Conservation (phyloP, 73 alveolate species). For the Halteria grandinella region DNA sequence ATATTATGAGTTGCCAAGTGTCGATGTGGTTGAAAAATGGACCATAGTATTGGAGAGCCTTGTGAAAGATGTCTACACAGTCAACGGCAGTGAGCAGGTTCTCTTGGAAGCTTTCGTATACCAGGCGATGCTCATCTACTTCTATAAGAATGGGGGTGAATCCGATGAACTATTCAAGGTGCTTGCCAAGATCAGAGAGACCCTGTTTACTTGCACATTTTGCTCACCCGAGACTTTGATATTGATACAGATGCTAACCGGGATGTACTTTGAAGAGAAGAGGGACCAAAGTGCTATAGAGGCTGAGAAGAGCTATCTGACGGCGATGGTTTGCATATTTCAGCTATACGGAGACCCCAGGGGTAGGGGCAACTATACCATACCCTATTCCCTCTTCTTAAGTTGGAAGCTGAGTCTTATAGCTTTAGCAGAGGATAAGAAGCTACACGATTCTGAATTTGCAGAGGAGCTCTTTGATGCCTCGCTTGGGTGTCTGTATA, state of each 20-base stretch:
- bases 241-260: constrained; percentile 60
- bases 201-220: background rate
- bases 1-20: constrained; percentile 56
- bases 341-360: constrained; percentile 77
- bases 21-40: constrained; percentile 65
- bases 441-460: constrained; percentile 62
- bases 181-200: constrained; percentile 59
- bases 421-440: constrained; percentile 58
- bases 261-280: constrained; percentile 61
- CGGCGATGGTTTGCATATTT: constrained; percentile 57
- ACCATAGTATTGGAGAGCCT: constrained; percentile 58
- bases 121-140: constrained; percentile 49
- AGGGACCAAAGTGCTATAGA: constrained; percentile 49
- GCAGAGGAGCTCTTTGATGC: constrained; percentile 71
- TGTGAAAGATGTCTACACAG: constrained; percentile 68
- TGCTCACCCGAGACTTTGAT: constrained; percentile 65
- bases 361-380: constrained; percentile 70
- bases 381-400: constrained; percentile 39
- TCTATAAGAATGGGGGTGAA: constrained; percentile 57
- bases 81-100: constrained; percentile 68
- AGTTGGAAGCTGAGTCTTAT: constrained; percentile 72
- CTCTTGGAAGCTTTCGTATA: constrained; percentile 63
- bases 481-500: constrained; percentile 1
- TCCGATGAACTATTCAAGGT: constrained; percentile 34
- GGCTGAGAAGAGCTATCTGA: constrained; percentile 67